Base-by-base conservation (phyloP, 2,329 filamentous ascomycete genomes). In the Arachnomyces sp. region DNA sequence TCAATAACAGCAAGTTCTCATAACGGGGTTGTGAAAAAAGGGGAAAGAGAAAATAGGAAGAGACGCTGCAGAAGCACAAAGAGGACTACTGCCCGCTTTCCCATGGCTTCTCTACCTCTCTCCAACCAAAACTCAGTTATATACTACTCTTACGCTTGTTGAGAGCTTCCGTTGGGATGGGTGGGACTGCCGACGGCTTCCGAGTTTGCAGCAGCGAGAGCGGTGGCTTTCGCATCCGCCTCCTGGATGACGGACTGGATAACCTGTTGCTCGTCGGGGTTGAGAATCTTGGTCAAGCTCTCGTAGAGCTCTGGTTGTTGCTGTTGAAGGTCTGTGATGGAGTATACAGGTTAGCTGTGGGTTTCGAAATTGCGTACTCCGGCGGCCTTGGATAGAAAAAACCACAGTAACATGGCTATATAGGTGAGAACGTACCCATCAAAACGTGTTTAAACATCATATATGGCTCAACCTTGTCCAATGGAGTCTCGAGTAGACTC, bases 381-480 rank as follows among this genome's bases (percentile, higher is more conserved):
- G 12, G n/a, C n/a, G n/a, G n/a, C n/a, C n/a, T n/a, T n/a, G n/a
- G n/a, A n/a, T n/a, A n/a, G n/a, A n/a, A n/a, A n/a, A n/a, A n/a
- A n/a, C n/a, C n/a, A n/a, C n/a, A n/a, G n/a, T n/a, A n/a, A n/a
- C n/a, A n/a, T n/a, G n/a, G n/a, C n/a, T n/a, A n/a, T n/a, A 35
- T 13, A 39, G 32, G 4, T 12, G 33, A 16, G 7, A 16, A 78
- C 86, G 64, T 79, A 95, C 89, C 84, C 57, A 90, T 65, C 50
- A 96, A 71, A 13, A 86, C 82, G 46, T 77, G 73, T 60, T 87
- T 84, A 75, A 98, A 95, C 46, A 95, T 72, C 59, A 82, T 77
- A 57, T 98, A 98, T 2, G 90, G 89, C 66, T 98, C 92, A 46
- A 98, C 75, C 68, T 92, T 92, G 64, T 98, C 92, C 16, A 98